Percentiles rank a stretch among this genome's conserved stretches.
Conservation (phyloP, 768 basidiomycete genomes). For the Mycena metata region DNA sequence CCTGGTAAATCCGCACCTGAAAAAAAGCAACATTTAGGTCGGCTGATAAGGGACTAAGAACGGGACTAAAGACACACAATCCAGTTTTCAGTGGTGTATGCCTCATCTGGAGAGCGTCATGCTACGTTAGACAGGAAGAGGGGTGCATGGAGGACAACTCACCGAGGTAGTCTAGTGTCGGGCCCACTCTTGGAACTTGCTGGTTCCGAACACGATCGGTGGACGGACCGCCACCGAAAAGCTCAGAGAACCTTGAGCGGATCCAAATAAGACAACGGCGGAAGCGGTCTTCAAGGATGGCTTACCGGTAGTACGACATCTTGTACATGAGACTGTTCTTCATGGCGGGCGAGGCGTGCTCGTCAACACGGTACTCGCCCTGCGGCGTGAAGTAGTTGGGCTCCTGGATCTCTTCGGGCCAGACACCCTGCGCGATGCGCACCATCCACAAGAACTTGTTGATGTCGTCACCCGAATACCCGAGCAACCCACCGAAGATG, state of each 20-base stretch:
- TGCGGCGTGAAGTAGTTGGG: constrained; percentile 91
- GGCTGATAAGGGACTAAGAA: background rate
- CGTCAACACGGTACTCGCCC: constrained; percentile 96
- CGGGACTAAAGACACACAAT: constrained; percentile 70
- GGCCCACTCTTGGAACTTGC: constrained; percentile 79
- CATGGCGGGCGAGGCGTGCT: constrained; percentile 87
- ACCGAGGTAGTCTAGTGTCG: constrained; percentile 92
- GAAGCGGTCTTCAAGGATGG: constrained; percentile 18
- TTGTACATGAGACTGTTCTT: constrained; percentile 99
- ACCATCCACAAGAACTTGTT: constrained; percentile 99
- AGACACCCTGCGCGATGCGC: constrained; percentile 93
- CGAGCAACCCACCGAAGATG: constrained; percentile 96
- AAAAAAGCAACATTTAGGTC: constrained; percentile 23
- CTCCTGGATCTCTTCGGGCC: constrained; percentile 99
- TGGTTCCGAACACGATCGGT: constrained; percentile 93
- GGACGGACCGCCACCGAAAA: constrained; percentile 82
- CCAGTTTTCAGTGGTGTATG: constrained; percentile 99
- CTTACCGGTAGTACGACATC: constrained; percentile 94
- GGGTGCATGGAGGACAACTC: constrained; percentile 43
- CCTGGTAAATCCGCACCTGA: constrained; percentile 92
- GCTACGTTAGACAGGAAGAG: constrained; percentile 7
- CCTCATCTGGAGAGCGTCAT: constrained; percentile 73
- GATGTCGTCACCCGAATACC: constrained; percentile 98
- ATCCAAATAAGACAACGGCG: constrained; percentile 5
- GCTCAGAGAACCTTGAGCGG: constrained; percentile 78